Evolutionary conservation across 2,329 filamentous ascomycete genomes (phyloP).

Genomic region (Ascochyta koolunga): DNA sequence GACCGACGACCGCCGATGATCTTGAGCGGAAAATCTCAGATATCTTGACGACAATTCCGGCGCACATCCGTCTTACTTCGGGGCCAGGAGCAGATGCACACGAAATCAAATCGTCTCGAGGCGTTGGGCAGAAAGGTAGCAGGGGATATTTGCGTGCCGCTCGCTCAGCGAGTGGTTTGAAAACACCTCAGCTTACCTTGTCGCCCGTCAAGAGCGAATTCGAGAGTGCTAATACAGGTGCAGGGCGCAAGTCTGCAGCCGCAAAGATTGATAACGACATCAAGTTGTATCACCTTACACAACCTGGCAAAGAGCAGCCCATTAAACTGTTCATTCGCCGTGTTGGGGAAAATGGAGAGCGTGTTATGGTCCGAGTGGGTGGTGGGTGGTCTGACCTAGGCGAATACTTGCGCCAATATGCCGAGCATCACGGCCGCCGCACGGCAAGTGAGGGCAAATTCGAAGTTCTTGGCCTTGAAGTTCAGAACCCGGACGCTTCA

Average conservation of each 20-base stretch:
- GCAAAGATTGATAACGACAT: conserved; percentile 65
- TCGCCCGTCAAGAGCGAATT: conserved; percentile 46
- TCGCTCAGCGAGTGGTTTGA: conserved; percentile 40
- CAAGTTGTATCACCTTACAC: conserved; percentile 88
- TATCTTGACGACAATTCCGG: conserved; percentile 77
- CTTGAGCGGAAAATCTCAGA: conserved; percentile 81
- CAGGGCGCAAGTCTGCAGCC: conserved; percentile 38
- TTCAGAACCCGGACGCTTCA: conserved; percentile 34
- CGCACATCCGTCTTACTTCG: conserved; percentile 73
- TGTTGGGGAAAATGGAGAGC: conserved; percentile 86
- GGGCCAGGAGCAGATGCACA: conserved; percentile 38
- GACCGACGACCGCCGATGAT: conserved; percentile 57
- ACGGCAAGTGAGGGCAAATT: conserved; percentile 62
- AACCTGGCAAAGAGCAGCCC: conserved; percentile 81
- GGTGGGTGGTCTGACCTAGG: conserved; percentile 98
- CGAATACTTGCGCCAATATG: conserved; percentile 93
- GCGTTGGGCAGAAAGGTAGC: conserved; percentile 36
- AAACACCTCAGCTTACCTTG: conserved; percentile 46
- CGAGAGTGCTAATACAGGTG: conserved; percentile 31
- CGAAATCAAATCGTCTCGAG: conserved; percentile 37
- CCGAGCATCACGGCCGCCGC: conserved; percentile 84
- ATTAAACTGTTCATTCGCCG: conserved; percentile 94
- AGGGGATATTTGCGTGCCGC: conserved; percentile 40
- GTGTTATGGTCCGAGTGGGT: conserved; percentile 97
- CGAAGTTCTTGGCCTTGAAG: conserved; percentile 59